These are phyloP conservation scores for Fomitiporia mediterranea DNA, from an alignment of 1,284 basidiomycete genomes.

Conservation along the genomic window DNA sequence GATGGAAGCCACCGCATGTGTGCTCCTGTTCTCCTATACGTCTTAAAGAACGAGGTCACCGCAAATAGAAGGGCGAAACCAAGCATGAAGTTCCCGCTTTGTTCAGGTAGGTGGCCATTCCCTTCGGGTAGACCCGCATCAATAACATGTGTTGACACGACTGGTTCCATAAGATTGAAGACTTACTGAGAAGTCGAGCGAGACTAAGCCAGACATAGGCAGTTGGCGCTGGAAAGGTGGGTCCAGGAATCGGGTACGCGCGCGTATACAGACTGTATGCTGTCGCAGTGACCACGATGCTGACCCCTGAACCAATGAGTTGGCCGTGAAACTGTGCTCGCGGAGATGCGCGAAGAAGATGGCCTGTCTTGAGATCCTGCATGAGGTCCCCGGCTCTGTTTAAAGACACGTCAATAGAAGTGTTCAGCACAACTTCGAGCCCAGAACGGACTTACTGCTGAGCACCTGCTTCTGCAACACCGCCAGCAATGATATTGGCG, in stretches of 20 bases:
- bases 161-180: not conserved
- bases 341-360: slow-evolving; percentile 82
- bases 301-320: slow-evolving; percentile 81
- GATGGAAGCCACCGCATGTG: slow-evolving; percentile 80
- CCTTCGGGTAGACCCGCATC: slow-evolving; percentile 39
- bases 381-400: slow-evolving; percentile 90
- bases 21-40: slow-evolving; percentile 38
- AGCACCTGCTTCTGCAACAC: slow-evolving; percentile 94
- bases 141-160: not conserved
- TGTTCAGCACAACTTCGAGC: not conserved
- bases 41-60: slow-evolving; percentile 63
- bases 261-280: slow-evolving; percentile 86
- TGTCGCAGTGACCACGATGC: slow-evolving; percentile 84
- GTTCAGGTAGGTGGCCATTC: slow-evolving; percentile 77
- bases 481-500: slow-evolving; percentile 94
- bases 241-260: slow-evolving; percentile 84
- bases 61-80: slow-evolving; percentile 71
- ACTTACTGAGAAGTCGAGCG: slow-evolving; percentile 80
- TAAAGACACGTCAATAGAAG: not conserved
- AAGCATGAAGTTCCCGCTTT: slow-evolving; percentile 79
- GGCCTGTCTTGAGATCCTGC: slow-evolving; percentile 97
- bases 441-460: slow-evolving; percentile 64
- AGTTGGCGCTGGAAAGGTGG: slow-evolving; percentile 90
- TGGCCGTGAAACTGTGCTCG: slow-evolving; percentile 87
- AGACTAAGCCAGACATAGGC: slow-evolving; percentile 91